phyloP scores from a whole-genome alignment of 2,329 filamentous ascomycete genomes.

The Claviceps quebecensis region DNA sequence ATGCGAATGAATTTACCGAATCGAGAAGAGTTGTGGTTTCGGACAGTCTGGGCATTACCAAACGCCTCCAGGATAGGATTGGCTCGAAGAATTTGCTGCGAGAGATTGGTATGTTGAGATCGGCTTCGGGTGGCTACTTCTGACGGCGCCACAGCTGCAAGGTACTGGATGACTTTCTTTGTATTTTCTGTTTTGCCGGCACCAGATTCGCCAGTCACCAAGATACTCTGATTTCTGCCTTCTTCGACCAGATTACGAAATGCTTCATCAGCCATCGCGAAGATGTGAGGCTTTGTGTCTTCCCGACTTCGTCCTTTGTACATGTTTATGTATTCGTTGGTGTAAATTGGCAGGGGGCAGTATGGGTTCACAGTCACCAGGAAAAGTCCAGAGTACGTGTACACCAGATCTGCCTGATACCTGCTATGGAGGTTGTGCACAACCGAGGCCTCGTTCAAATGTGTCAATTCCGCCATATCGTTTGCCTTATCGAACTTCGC shows the following conservation, averaged over 20 bases:
- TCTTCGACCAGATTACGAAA: slow-evolving; percentile 94
- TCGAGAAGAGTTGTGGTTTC: slow-evolving; percentile 95
- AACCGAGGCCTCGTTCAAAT: slow-evolving; percentile 93
- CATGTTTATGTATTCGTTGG: slow-evolving; percentile 94
- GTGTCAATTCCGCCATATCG: slow-evolving; percentile 97
- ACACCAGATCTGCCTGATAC: slow-evolving; percentile 93
- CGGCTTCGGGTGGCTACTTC: slow-evolving; percentile 55
- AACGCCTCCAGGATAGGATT: slow-evolving; percentile 98
- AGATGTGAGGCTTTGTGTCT: slow-evolving; percentile 94
- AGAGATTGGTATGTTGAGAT: slow-evolving; percentile 63
- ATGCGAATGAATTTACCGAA: slow-evolving; percentile 99
- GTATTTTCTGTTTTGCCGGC: slow-evolving; percentile 98
- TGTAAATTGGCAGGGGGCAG: slow-evolving; percentile 86
- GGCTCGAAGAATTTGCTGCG: slow-evolving; percentile 87
- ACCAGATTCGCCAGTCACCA: slow-evolving; percentile 95
- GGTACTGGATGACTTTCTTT: slow-evolving; percentile 98
- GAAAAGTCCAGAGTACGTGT: slow-evolving; percentile 95
- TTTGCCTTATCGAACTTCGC: slow-evolving; percentile 99
- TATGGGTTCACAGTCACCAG: slow-evolving; percentile 96
- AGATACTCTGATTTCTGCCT: slow-evolving; percentile 89
- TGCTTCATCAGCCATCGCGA: slow-evolving; percentile 91
- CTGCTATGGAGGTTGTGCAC: slow-evolving; percentile 92
- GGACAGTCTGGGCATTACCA: slow-evolving; percentile 92
- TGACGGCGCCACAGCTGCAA: slow-evolving; percentile 81
- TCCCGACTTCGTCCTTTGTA: slow-evolving; percentile 85